These are phyloP conservation scores for Kregervanrija pseudodelftensis DNA, from an alignment of 805 yeast genomes.

Conservation along the genomic window DNA sequence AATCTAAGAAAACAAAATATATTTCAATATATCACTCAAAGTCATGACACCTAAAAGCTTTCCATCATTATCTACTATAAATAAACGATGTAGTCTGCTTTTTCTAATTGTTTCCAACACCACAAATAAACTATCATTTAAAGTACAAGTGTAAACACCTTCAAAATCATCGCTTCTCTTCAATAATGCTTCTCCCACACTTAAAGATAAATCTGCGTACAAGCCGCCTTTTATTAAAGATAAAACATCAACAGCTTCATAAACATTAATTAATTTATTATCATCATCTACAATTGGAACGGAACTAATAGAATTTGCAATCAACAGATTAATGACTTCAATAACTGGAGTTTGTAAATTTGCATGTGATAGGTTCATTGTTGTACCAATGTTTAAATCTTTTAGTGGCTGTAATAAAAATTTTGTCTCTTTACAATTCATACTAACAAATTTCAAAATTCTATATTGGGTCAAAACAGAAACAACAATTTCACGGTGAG, in stretches of 20 bases:
- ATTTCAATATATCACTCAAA: constrained; percentile 81
- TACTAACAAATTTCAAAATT: constrained; percentile 88
- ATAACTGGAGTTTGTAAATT: constrained; percentile 88
- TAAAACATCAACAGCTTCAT: constrained; percentile 92
- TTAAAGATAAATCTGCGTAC: constrained; percentile 79
- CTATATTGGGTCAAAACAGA: constrained; percentile 94
- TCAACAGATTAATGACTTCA: constrained; percentile 79
- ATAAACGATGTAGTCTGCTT: constrained; percentile 83
- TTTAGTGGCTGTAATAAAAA: constrained; percentile 70
- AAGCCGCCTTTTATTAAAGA: constrained; percentile 91
- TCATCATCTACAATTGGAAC: constrained; percentile 82
- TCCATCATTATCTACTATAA: constrained; percentile 83
- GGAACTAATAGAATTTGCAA: constrained; percentile 77
- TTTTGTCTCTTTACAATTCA: constrained; percentile 91
- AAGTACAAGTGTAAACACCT: constrained; percentile 94
- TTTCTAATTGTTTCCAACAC: constrained; percentile 90
- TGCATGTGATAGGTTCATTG: constrained; percentile 59
- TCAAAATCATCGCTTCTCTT: constrained; percentile 93
- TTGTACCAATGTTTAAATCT: constrained; percentile 59
- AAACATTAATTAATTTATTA: constrained; percentile 70
- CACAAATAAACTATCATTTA: constrained; percentile 77
- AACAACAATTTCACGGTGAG: constrained; percentile 89
- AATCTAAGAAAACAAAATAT: constrained; percentile 54
- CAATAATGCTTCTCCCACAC: constrained; percentile 94
- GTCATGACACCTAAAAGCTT: constrained; percentile 78